Base-by-base conservation (phyloP, 2,329 filamentous ascomycete species). In the Colletotrichum sp. region DNA sequence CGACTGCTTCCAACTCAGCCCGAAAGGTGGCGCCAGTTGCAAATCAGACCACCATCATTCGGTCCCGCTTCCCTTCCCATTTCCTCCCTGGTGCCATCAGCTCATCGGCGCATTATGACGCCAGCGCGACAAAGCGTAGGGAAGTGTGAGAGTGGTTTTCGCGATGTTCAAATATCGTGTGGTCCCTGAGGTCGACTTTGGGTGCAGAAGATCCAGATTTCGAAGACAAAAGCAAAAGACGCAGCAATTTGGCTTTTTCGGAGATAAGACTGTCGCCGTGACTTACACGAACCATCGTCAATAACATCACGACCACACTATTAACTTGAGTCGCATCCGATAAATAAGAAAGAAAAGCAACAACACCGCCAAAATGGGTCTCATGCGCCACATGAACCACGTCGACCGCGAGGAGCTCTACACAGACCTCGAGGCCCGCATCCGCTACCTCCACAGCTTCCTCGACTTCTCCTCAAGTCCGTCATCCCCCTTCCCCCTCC, bases 391-490 rank as follows among this genome's bases (percentile, higher is more conserved):
- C 24, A 86, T 86, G 81, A 87, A 92, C 82, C 93, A 95, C 80
- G 88, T 95, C 78, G 91, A 93, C 82, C 91, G 94, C 60, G 91
- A 93, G 83, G 91, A 93, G 57, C 87, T 96, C 8, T 95, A 95
- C 84, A 94, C 92, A 28, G 91, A 90, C 79, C 88, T 95, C 18
- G 93, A 94, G 77, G 89, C 91, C 0, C 89, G 94, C 67, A 91
- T 96, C 75, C 90, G 91, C 67, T 96, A 95, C 78, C 88, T 96
- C 3, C 94, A 95, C 79, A 92, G 91, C 34, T 95, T 96, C 76
- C 90, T 96, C 30, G 94, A 96, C 81, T 96, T 95, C 81, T 92
- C 90, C 79, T 90, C 91, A 76, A 88, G 94, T 95, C 87, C 67
- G 92, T 84, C 15, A 8, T 21, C 28, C n/a, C 28, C 15, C 6